Percentiles rank a stretch among this genome's conserved stretches.
These are phyloP conservation scores for Phaeosphaeria sp. DNA, from an alignment of 2,329 filamentous ascomycete species.

Conservation along the genomic window DNA sequence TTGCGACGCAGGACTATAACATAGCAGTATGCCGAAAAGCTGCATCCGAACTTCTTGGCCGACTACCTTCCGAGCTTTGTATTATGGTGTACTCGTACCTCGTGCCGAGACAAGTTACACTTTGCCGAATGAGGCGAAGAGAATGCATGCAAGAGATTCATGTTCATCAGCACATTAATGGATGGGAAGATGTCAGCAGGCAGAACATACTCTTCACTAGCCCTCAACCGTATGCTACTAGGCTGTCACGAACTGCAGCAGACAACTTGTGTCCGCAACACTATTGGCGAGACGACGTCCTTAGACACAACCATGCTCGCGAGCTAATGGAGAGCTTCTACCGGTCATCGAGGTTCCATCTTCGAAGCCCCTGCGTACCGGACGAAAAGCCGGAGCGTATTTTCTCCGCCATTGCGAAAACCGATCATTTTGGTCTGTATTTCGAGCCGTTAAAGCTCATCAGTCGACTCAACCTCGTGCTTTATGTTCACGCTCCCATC, in stretches of 20 bases:
- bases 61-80: neutral
- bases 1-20: neutral
- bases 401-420: neutral
- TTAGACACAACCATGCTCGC: neutral
- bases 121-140: neutral
- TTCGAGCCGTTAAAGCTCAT: neutral
- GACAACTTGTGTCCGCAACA: neutral
- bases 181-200: neutral
- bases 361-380: neutral
- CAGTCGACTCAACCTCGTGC: neutral
- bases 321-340: neutral
- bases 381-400: neutral
- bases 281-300: neutral
- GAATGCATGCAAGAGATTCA: neutral
- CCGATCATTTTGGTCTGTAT: neutral
- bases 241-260: neutral
- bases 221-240: neutral
- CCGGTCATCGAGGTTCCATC: neutral
- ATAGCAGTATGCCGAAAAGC: neutral
- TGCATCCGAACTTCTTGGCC: neutral
- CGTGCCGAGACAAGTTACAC: neutral
- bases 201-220: neutral
- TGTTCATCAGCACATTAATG: neutral
- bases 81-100: neutral
- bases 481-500: neutral